Percentiles rank a stretch among this genome's conserved stretches.
These are phyloP conservation scores for Onygenales sp. DNA, from an alignment of 2,329 filamentous ascomycete species.

Conservation along the genomic window DNA sequence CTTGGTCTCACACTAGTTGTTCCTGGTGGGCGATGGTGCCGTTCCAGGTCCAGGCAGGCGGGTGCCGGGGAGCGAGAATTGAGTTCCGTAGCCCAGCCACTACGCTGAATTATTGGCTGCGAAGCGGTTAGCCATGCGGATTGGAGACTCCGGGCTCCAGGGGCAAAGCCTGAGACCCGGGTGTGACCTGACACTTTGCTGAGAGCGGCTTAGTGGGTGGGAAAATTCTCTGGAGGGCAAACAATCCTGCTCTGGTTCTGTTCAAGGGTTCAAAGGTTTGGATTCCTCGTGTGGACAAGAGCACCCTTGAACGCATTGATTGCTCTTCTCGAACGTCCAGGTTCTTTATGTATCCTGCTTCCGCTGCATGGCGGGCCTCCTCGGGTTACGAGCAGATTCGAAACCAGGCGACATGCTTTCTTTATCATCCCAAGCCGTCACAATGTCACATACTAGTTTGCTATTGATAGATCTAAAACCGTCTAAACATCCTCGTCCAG, in stretches of 20 bases:
- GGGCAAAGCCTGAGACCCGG: not conserved
- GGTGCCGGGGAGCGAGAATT: conserved; percentile 1
- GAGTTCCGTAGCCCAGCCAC: not conserved
- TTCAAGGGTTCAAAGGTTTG: too few species aligned
- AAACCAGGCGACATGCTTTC: not conserved
- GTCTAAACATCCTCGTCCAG: not conserved
- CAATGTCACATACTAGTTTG: not conserved
- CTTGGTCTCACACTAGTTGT: not conserved
- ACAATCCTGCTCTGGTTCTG: too few species aligned
- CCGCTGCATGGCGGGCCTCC: not conserved
- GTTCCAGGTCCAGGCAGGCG: conserved; percentile 2
- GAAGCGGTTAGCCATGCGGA: not conserved
- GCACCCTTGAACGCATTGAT: too few species aligned
- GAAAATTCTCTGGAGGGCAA: too few species aligned
- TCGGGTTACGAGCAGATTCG: not conserved
- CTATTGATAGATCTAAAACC: conserved; percentile 1
- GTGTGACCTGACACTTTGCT: too few species aligned
- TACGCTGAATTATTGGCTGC: not conserved
- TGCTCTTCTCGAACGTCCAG: too few species aligned
- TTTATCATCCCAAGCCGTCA: not conserved
- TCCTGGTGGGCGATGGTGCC: not conserved
- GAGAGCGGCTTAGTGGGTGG: not conserved
- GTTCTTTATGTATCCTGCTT: not conserved
- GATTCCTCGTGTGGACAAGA: too few species aligned
- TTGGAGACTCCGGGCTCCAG: not conserved